These are phyloP conservation scores for Monosporascus sp. DNA, from an alignment of 2,329 filamentous ascomycete species.

Conservation along the genomic window DNA sequence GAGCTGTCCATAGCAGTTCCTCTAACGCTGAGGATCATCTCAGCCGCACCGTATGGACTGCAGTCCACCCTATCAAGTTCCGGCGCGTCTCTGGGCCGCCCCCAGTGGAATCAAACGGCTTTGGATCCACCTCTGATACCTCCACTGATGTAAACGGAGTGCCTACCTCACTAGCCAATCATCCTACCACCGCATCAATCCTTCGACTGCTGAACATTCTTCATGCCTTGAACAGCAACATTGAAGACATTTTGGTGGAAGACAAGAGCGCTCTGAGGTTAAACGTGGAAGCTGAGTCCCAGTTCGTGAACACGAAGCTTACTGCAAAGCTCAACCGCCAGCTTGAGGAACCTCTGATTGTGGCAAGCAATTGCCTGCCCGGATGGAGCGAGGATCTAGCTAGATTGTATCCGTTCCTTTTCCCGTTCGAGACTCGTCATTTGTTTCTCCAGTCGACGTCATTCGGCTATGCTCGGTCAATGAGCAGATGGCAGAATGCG, in stretches of 20 bases:
- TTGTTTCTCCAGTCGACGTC: constrained; percentile 96
- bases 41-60: constrained; percentile 80
- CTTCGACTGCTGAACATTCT: constrained; percentile 82
- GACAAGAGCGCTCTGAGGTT: constrained; percentile 66
- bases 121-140: constrained; percentile 47
- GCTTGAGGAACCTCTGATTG: constrained; percentile 91
- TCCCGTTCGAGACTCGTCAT: constrained; percentile 95
- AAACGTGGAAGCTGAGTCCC: constrained; percentile 76
- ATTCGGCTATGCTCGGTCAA: constrained; percentile 94
- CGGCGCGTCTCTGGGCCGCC: constrained; percentile 79
- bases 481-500: constrained; percentile 94
- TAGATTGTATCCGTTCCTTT: constrained; percentile 90
- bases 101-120: constrained; percentile 62
- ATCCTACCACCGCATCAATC: constrained; percentile 81
- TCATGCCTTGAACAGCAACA: constrained; percentile 86
- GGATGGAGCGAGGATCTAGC: constrained; percentile 95
- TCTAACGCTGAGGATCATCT: constrained; percentile 54
- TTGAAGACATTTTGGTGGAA: constrained; percentile 83
- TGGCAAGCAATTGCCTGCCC: constrained; percentile 92
- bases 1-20: constrained; percentile 71
- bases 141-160: constrained; percentile 51
- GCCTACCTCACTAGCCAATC: constrained; percentile 74
- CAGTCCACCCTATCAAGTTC: constrained; percentile 87
- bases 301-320: constrained; percentile 98
- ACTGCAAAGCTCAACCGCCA: constrained; percentile 97